Percentiles rank a stretch among this genome's conserved stretches.
Evolutionary conservation across 2,329 filamentous ascomycete genomes (phyloP).

Genomic region (Stemphylium vesicarium): DNA sequence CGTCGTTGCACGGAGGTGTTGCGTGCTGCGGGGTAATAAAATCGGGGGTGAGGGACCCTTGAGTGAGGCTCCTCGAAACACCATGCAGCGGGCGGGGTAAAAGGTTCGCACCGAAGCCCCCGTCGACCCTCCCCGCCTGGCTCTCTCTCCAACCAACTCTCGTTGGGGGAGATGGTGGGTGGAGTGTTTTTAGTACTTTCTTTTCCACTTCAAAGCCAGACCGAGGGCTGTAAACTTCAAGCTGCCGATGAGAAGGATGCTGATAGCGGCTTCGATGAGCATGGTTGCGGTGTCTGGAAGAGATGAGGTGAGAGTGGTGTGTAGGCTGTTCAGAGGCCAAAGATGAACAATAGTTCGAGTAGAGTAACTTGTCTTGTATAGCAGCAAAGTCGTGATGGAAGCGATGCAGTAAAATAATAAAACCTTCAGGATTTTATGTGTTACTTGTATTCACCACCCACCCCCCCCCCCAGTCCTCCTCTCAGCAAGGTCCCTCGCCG

Average conservation of each 20-base stretch:
- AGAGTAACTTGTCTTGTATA: not conserved
- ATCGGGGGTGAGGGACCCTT: not conserved
- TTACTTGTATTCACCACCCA: not conserved
- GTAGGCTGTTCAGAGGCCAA: not conserved
- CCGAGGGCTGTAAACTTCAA: slow-evolving; percentile 41
- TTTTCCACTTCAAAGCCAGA: slow-evolving; percentile 37
- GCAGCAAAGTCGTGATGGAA: too few species aligned
- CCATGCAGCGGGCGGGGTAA: too few species aligned
- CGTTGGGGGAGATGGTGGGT: not conserved
- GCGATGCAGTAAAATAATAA: not conserved
- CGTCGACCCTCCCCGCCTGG: too few species aligned
- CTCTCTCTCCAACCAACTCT: too few species aligned
- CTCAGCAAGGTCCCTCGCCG: too few species aligned
- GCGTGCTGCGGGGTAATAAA: slow-evolving; percentile 2
- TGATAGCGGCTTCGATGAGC: slow-evolving; percentile 29
- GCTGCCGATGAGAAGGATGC: slow-evolving; percentile 34
- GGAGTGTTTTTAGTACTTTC: slow-evolving; percentile 20
- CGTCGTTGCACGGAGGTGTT: not conserved
- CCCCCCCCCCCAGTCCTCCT: not conserved
- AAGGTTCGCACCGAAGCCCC: too few species aligned
- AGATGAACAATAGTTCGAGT: too few species aligned
- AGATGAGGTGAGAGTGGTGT: not conserved
- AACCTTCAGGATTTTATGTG: not conserved
- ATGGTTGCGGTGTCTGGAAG: not conserved
- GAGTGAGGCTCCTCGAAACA: not conserved